phyloP scores from a whole-genome alignment of 2,329 filamentous ascomycete species.

The Colletotrichum navitas region DNA sequence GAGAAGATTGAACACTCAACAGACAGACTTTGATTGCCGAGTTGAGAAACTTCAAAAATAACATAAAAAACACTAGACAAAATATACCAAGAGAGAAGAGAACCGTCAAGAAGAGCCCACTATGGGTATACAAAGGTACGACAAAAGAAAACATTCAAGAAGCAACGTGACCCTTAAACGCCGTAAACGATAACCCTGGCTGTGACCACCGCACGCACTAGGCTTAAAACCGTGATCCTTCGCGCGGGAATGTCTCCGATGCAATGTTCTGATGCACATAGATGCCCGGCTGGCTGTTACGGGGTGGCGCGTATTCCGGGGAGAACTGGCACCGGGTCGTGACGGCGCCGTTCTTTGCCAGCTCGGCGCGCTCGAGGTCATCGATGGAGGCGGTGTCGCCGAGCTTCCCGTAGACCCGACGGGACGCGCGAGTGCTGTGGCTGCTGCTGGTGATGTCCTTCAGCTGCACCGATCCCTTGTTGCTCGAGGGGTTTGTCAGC shows the following conservation, averaged over 20 bases:
- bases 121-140: not conserved
- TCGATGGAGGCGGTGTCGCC: conserved; percentile 22
- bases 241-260: conserved; percentile 20
- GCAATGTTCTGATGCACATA: conserved; percentile 37
- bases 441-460: conserved; percentile 18
- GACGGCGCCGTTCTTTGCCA: conserved; percentile 1
- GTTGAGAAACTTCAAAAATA: too few species aligned
- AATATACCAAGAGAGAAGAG: not conserved
- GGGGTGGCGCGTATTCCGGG: conserved; percentile 18
- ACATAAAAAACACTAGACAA: not conserved
- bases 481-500: conserved; percentile 34
- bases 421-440: conserved; percentile 9
- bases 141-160: not conserved
- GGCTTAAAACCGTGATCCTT: not conserved
- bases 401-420: conserved; percentile 33
- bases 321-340: conserved; percentile 34
- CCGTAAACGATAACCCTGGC: not conserved
- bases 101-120: not conserved
- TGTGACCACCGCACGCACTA: not conserved
- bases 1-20: not conserved
- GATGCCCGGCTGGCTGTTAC: conserved; percentile 26
- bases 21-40: not conserved
- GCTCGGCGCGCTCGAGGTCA: conserved; percentile 28
- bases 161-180: not conserved
- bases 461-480: conserved; percentile 24